phyloP scores from a whole-genome alignment of 352 stramenopile genomes.

The Phytophthora tentaculata region DNA sequence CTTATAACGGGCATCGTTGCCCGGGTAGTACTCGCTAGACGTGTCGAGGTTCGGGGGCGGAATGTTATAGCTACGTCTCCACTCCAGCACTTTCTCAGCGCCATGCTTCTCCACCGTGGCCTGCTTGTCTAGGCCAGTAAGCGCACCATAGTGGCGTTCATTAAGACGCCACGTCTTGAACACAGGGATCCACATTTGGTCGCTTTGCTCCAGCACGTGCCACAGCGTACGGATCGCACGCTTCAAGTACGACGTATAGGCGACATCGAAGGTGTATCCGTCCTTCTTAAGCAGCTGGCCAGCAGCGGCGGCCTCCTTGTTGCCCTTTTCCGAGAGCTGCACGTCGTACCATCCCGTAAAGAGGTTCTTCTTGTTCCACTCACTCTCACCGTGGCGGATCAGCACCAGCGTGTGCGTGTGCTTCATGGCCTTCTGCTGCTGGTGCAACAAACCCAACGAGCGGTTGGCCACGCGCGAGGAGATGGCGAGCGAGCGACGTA shows the following conservation, averaged over 20 bases:
- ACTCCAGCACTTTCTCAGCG: constrained; percentile 94
- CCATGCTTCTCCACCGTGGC: constrained; percentile 92
- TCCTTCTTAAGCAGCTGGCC: constrained; percentile 91
- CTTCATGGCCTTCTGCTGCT: constrained; percentile 71
- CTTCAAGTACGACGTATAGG: constrained; percentile 96
- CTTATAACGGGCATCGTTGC: constrained; percentile 92
- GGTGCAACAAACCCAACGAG: constrained; percentile 46
- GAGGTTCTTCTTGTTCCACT: constrained; percentile 95
- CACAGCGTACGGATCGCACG: constrained; percentile 94
- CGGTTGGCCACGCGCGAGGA: constrained; percentile 38
- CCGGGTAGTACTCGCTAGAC: constrained; percentile 91
- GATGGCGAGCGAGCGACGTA: constrained; percentile 58
- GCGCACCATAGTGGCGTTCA: constrained; percentile 89
- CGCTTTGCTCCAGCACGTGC: constrained; percentile 94
- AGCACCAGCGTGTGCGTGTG: constrained; percentile 92
- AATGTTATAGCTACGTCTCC: constrained; percentile 98
- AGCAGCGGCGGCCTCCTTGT: constrained; percentile 91
- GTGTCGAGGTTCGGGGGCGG: constrained; percentile 94
- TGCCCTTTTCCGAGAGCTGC: constrained; percentile 89
- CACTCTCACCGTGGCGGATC: constrained; percentile 94
- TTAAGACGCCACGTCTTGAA: constrained; percentile 95
- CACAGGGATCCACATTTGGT: constrained; percentile 96
- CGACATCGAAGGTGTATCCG: constrained; percentile 95
- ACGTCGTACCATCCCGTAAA: constrained; percentile 96
- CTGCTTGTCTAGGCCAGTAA: constrained; percentile 93